Evolutionary conservation across 352 stramenopile genomes (phyloP).

Genomic region (Pythium inflatum): DNA sequence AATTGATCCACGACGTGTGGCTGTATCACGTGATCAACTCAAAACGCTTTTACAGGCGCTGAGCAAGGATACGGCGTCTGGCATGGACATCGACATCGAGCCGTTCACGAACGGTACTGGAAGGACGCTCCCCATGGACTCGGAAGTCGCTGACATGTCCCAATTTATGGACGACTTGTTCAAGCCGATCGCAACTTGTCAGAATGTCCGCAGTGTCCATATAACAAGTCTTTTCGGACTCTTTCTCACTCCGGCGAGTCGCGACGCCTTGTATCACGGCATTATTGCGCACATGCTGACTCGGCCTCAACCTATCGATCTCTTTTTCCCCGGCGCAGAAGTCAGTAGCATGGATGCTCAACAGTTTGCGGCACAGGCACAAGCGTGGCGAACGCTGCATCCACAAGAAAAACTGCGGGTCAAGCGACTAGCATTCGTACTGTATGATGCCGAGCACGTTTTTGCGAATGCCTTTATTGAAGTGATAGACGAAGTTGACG

Average conservation of each 20-base stretch:
- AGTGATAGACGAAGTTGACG: slow-evolving; percentile 1
- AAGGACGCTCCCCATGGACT: too few species aligned
- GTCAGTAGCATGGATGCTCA: too few species aligned
- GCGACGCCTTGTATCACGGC: background rate
- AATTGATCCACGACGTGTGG: too few species aligned
- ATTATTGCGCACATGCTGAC: background rate
- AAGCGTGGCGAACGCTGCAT: too few species aligned
- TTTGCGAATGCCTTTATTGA: background rate
- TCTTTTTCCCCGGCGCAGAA: background rate
- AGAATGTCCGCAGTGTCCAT: background rate
- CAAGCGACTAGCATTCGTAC: background rate
- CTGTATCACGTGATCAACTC: too few species aligned
- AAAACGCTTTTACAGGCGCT: too few species aligned
- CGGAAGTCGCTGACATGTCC: background rate
- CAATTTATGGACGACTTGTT: background rate
- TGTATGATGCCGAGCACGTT: background rate
- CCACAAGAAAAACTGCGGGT: background rate
- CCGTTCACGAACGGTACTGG: too few species aligned
- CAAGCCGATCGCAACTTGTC: background rate
- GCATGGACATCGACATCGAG: too few species aligned
- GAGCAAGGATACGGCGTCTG: too few species aligned
- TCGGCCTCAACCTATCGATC: background rate
- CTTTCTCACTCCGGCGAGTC: background rate
- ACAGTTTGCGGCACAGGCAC: too few species aligned
- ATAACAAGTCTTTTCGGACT: background rate